phyloP scores from a whole-genome alignment of 2,329 filamentous ascomycete genomes.

The Keithomyces neogunnii region DNA sequence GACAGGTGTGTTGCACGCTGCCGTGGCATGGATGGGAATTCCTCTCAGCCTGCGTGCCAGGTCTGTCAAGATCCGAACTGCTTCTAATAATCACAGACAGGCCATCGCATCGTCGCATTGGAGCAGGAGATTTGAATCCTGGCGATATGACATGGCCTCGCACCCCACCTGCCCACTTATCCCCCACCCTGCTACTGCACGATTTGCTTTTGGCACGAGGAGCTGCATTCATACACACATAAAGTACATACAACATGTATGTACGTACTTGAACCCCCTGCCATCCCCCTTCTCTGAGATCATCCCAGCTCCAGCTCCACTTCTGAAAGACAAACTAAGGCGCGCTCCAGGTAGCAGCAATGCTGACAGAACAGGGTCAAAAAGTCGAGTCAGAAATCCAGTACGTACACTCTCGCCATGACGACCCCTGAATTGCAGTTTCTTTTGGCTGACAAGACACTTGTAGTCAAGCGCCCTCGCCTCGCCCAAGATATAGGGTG shows the following conservation, averaged over 20 bases:
- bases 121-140: not conserved
- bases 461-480: no score
- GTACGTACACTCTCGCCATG: not conserved
- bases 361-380: not conserved
- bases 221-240: not conserved
- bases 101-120: not conserved
- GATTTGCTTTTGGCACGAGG: not conserved
- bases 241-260: no score
- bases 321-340: not conserved
- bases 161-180: not conserved
- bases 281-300: not conserved
- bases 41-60: no score
- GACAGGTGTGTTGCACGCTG: no score
- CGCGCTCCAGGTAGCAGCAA: not conserved
- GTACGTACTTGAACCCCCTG: no score
- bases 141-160: not conserved
- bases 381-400: not conserved
- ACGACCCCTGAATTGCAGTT: not conserved
- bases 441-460: not conserved
- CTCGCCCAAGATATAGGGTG: no score
- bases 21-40: no score
- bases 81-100: not conserved
- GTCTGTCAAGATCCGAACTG: no score
- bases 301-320: not conserved
- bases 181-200: not conserved